These are phyloP conservation scores for Phytophthora colocasiae DNA, from an alignment of 352 stramenopile genomes.

Conservation along the genomic window DNA sequence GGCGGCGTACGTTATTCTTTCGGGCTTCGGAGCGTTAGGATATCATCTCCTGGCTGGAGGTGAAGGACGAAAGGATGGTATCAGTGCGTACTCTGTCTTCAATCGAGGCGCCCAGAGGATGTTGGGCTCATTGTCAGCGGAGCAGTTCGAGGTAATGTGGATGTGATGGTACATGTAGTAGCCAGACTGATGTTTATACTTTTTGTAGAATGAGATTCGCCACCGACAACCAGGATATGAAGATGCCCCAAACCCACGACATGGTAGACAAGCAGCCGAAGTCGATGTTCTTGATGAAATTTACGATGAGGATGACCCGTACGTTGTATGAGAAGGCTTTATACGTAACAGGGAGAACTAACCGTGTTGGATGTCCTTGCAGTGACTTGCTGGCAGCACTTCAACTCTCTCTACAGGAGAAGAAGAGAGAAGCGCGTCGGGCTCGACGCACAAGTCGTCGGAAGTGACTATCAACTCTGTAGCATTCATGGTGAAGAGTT, in stretches of 20 bases:
- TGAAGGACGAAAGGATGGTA: slow-evolving; percentile 22
- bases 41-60: slow-evolving; percentile 46
- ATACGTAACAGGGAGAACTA: slow-evolving; percentile 1
- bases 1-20: slow-evolving; percentile 68
- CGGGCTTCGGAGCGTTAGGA: slow-evolving; percentile 49
- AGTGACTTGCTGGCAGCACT: slow-evolving; percentile 67
- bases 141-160: slow-evolving; percentile 78
- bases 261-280: not conserved
- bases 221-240: slow-evolving; percentile 51
- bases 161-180: not conserved
- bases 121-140: slow-evolving; percentile 79
- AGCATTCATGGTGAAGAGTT: not conserved
- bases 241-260: slow-evolving; percentile 20
- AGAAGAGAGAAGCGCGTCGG: slow-evolving; percentile 65
- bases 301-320: slow-evolving; percentile 60
- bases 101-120: slow-evolving; percentile 74
- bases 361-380: slow-evolving; percentile 12
- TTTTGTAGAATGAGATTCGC: slow-evolving; percentile 76
- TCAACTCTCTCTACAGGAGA: slow-evolving; percentile 68
- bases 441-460: slow-evolving; percentile 47
- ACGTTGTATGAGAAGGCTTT: slow-evolving; percentile 20
- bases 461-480: slow-evolving; percentile 28
- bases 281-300: slow-evolving; percentile 30
- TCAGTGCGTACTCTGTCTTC: slow-evolving; percentile 89
- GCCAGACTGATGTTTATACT: slow-evolving; percentile 11